phyloP scores from a whole-genome alignment of 2,329 filamentous ascomycete species.

The Lithohypha guttulata region DNA sequence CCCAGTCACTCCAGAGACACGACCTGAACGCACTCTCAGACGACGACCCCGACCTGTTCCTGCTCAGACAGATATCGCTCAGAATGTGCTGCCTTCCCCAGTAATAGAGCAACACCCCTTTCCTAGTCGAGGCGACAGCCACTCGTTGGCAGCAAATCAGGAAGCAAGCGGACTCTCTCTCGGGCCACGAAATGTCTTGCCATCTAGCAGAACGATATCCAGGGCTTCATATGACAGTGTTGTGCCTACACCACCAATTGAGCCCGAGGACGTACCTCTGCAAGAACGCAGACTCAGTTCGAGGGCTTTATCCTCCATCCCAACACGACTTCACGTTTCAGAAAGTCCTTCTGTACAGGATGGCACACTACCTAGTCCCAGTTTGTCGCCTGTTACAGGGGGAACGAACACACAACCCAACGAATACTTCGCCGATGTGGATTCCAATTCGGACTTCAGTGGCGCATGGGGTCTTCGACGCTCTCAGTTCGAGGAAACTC shows the following conservation, averaged over 20 bases:
- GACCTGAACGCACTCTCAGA: conserved; percentile 3
- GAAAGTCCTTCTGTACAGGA: conserved; percentile 67
- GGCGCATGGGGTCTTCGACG: background rate
- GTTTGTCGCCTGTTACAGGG: conserved; percentile 78
- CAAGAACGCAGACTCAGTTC: conserved; percentile 29
- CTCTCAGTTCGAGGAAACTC: conserved; percentile 17
- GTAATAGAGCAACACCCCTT: conserved; percentile 12
- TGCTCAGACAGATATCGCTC: background rate
- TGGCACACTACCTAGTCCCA: conserved; percentile 86
- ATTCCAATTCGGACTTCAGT: conserved; percentile 33
- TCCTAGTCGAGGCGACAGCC: background rate
- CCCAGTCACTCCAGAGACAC: conserved; percentile 7
- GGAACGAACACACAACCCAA: conserved; percentile 49
- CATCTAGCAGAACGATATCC: conserved; percentile 4
- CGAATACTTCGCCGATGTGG: conserved; percentile 35
- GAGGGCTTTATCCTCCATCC: conserved; percentile 24
- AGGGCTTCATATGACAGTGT: conserved; percentile 17
- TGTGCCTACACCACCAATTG: conserved; percentile 22
- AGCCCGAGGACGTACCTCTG: conserved; percentile 16
- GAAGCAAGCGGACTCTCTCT: background rate
- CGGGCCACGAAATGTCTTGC: background rate
- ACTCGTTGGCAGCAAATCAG: background rate
- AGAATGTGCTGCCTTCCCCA: conserved; percentile 15
- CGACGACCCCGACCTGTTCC: conserved; percentile 9
- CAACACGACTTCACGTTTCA: conserved; percentile 39